Conservation (phyloP, 78 protist species). For the Isochrysis galbana region DNA sequence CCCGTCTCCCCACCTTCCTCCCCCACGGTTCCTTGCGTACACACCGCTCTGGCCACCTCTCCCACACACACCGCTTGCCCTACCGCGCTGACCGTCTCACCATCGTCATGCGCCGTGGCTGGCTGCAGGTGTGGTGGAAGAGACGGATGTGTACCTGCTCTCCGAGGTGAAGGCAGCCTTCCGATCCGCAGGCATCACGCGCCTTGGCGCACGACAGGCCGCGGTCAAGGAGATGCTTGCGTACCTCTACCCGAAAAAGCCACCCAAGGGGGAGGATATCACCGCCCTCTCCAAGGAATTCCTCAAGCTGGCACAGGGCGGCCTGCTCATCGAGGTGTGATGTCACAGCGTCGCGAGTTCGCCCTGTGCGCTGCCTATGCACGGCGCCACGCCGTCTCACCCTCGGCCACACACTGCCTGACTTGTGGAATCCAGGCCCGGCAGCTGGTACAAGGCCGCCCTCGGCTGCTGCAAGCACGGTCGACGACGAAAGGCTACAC, state of each 20-base stretch:
- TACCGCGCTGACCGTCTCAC: too few relatives aligned
- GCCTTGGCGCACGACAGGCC: background rate
- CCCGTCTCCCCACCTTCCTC: too few relatives aligned
- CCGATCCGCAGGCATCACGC: background rate
- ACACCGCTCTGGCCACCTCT: too few relatives aligned
- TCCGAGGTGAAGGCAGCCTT: background rate
- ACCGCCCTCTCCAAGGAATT: background rate
- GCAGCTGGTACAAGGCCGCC: background rate
- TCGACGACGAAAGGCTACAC: conserved; percentile 12
- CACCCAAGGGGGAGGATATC: background rate
- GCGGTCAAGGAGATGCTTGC: background rate
- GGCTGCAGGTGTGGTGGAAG: background rate
- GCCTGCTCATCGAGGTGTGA: background rate
- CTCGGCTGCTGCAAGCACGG: background rate
- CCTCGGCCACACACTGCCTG: background rate
- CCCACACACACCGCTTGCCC: too few relatives aligned
- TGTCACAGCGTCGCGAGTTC: background rate
- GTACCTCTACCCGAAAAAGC: background rate
- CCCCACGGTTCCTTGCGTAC: too few relatives aligned
- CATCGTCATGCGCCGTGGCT: too few relatives aligned
- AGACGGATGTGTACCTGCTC: background rate
- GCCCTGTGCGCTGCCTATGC: background rate
- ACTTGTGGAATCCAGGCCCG: background rate
- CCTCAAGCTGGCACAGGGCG: background rate
- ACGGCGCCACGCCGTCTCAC: background rate